Percentiles rank a stretch among this genome's conserved stretches.
phyloP scores from a whole-genome alignment of 768 basidiomycete species.

The Lactarius akahatsu region DNA sequence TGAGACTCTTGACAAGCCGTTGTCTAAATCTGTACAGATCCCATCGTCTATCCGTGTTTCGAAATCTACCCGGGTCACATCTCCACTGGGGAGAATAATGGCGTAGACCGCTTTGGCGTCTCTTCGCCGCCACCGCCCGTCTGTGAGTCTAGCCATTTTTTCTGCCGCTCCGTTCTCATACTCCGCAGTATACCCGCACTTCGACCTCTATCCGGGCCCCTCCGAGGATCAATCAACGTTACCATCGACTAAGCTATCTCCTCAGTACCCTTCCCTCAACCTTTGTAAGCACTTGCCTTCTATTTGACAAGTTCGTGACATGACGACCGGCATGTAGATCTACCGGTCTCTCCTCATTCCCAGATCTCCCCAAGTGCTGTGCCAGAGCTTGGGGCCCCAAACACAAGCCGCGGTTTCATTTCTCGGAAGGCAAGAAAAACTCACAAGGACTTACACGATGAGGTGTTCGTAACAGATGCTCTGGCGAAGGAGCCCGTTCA shows the following conservation, averaged over 20 bases:
- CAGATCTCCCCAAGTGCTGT: slow-evolving; percentile 29
- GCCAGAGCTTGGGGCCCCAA: neutral
- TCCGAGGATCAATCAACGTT: neutral
- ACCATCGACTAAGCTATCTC: neutral
- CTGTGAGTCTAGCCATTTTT: slow-evolving; percentile 10
- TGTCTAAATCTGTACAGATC: slow-evolving; percentile 13
- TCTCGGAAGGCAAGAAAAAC: neutral
- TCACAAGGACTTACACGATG: slow-evolving; percentile 20
- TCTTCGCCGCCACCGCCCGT: neutral
- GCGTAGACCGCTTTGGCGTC: slow-evolving; percentile 28
- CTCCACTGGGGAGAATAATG: slow-evolving; percentile 4
- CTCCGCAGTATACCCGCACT: slow-evolving; percentile 32
- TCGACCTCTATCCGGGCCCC: slow-evolving; percentile 30
- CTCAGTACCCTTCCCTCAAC: slow-evolving; percentile 32
- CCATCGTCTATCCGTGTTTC: slow-evolving; percentile 23
- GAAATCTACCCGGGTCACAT: slow-evolving; percentile 26
- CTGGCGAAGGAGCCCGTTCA: neutral
- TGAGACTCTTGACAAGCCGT: neutral
- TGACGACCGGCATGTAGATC: slow-evolving; percentile 25
- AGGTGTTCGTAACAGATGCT: slow-evolving; percentile 4
- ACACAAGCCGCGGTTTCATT: neutral
- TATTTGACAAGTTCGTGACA: neutral
- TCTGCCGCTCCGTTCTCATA: neutral
- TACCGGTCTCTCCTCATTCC: slow-evolving; percentile 34
- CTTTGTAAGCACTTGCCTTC: slow-evolving; percentile 30